A percentile compares a stretch with the other conserved stretches of the same genome.
Conservation (phyloP, 108 stramenopile genomes). For the Cyclotella baltica region DNA sequence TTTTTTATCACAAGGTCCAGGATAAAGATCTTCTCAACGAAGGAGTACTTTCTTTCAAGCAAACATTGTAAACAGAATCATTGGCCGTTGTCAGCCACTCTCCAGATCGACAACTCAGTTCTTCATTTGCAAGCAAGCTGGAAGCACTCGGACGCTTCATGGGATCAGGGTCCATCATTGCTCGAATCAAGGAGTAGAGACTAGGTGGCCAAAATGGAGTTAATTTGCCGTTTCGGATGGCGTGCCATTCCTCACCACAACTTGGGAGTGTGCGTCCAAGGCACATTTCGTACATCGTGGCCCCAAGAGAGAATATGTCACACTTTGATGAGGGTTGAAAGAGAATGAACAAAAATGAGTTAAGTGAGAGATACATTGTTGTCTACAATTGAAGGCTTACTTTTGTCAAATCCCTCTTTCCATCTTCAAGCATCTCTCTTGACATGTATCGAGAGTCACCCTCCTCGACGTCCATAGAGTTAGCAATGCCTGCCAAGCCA, state of each 20-base stretch:
- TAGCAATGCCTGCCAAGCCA: constrained; percentile 51
- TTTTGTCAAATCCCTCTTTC: constrained; percentile 87
- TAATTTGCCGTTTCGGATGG: constrained; percentile 60
- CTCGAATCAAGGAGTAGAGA: constrained; percentile 38
- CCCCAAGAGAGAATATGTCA: constrained; percentile 79
- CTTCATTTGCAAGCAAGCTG: constrained; percentile 46
- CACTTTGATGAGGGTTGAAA: constrained; percentile 20
- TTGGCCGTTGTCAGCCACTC: not conserved
- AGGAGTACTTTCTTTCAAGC: constrained; percentile 2
- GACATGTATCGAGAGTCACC: constrained; percentile 80
- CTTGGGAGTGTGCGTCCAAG: constrained; percentile 50
- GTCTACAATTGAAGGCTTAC: constrained; percentile 15
- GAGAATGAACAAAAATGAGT: not conserved
- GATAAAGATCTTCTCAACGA: constrained; percentile 31
- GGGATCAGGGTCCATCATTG: constrained; percentile 69
- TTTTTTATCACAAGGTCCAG: constrained; percentile 13
- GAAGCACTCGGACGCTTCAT: constrained; percentile 54
- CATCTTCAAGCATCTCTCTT: constrained; percentile 60
- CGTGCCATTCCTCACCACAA: constrained; percentile 71
- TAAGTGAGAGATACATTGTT: not conserved
- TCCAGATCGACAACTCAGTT: constrained; percentile 13
- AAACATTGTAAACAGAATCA: not conserved
- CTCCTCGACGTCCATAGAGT: constrained; percentile 59
- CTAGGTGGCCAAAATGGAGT: constrained; percentile 39
- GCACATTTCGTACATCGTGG: constrained; percentile 70